Evolutionary conservation across 768 basidiomycete genomes (phyloP).

Genomic region (Psilocybe tampanensis): DNA sequence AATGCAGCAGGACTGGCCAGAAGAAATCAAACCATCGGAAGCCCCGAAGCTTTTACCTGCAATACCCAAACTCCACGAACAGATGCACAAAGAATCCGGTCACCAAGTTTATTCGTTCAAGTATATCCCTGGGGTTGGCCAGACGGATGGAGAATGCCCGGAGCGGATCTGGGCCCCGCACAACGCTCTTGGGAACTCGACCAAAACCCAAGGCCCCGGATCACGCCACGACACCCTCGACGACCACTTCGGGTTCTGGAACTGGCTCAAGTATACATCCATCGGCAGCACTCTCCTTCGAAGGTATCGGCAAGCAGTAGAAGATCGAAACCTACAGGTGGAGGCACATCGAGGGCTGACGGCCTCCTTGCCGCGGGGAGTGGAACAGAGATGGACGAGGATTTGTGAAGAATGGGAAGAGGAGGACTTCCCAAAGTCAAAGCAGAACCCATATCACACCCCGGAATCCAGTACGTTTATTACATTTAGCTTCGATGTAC

Average conservation of each 20-base stretch:
- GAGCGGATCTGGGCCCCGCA: too few relatives aligned
- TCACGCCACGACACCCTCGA: constrained; percentile 32
- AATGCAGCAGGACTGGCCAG: constrained; percentile 14
- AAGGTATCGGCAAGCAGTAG: constrained; percentile 8
- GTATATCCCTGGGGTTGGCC: too few relatives aligned
- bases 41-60: constrained; percentile 1
- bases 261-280: constrained; percentile 24
- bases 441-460: constrained; percentile 11
- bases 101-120: too few relatives aligned
- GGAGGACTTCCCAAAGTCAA: constrained; percentile 6
- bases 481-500: background rate
- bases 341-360: constrained; percentile 14
- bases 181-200: too few relatives aligned
- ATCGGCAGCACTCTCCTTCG: constrained; percentile 9
- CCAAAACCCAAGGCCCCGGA: too few relatives aligned
- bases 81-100: constrained; percentile 10
- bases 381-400: constrained; percentile 7
- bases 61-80: constrained; percentile 11
- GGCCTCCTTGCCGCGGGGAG: background rate
- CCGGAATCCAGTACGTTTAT: background rate
- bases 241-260: constrained; percentile 34
- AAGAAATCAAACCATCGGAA: background rate
- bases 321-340: constrained; percentile 9
- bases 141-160: too few relatives aligned
- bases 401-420: constrained; percentile 11